Percentiles rank a stretch among this genome's conserved stretches.
phyloP scores from a whole-genome alignment of 2,329 filamentous ascomycete species.

The Neonectria faginata region DNA sequence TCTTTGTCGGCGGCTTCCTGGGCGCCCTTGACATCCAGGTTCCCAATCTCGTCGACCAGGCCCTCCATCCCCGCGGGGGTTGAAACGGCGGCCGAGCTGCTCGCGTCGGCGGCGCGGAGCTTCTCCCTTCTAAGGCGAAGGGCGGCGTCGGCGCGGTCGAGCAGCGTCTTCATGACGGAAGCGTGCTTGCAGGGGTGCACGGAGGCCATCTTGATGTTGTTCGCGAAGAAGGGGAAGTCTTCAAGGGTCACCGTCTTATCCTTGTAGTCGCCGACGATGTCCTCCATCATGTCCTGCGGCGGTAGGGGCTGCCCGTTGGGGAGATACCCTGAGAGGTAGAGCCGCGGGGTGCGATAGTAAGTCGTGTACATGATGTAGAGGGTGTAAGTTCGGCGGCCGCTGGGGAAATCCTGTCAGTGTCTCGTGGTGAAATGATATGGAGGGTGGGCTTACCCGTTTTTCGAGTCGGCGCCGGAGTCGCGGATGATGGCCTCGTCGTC shows the following conservation, averaged over 20 bases:
- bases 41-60: slow-evolving; percentile 82
- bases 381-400: slow-evolving; percentile 90
- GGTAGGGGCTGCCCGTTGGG: slow-evolving; percentile 83
- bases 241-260: slow-evolving; percentile 99
- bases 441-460: slow-evolving; percentile 55
- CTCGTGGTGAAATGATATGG: not conserved
- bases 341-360: slow-evolving; percentile 94
- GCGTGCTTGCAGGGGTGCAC: slow-evolving; percentile 98
- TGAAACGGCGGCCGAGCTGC: slow-evolving; percentile 52
- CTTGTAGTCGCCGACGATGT: slow-evolving; percentile 96
- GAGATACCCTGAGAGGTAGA: slow-evolving; percentile 93
- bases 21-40: slow-evolving; percentile 67
- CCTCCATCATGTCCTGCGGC: slow-evolving; percentile 92
- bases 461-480: slow-evolving; percentile 68
- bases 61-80: slow-evolving; percentile 76
- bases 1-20: slow-evolving; percentile 66
- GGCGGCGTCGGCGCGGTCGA: slow-evolving; percentile 94
- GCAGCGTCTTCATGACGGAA: slow-evolving; percentile 95
- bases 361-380: slow-evolving; percentile 98
- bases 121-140: slow-evolving; percentile 90
- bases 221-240: slow-evolving; percentile 94
- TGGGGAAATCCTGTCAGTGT: slow-evolving; percentile 51
- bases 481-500: slow-evolving; percentile 97
- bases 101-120: slow-evolving; percentile 68
- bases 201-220: slow-evolving; percentile 93